Conservation (phyloP, 176 grass and related monocot species). For the Rhynchospora tenuis region DNA sequence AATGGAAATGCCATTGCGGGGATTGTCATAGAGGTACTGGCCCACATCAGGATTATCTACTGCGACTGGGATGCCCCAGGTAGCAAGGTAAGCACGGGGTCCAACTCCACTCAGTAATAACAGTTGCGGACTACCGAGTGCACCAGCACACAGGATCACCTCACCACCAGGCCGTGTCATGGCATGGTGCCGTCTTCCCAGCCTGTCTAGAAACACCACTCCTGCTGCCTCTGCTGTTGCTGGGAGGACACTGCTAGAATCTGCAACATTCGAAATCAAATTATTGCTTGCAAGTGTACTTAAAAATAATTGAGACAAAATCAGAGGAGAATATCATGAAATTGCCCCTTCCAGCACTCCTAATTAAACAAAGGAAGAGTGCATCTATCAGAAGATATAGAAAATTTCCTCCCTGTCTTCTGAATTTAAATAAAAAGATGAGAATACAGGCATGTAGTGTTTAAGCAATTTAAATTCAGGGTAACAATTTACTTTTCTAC, state of each 20-base stretch:
- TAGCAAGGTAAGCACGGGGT: constrained; percentile 45
- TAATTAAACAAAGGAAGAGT: background rate
- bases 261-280: constrained; percentile 14
- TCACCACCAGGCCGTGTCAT: constrained; percentile 56
- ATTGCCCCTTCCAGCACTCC: background rate
- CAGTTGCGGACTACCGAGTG: constrained; percentile 70
- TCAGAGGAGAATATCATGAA: background rate
- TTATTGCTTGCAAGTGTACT: background rate
- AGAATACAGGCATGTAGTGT: background rate
- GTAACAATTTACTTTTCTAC: background rate
- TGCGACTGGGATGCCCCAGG: constrained; percentile 57
- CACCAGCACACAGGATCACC: constrained; percentile 74
- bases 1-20: constrained; percentile 77
- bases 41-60: constrained; percentile 47
- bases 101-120: constrained; percentile 75
- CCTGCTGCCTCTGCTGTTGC: constrained; percentile 38
- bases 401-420: background rate
- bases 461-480: background rate
- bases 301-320: background rate
- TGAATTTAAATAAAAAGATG: background rate
- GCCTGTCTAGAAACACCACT: constrained; percentile 57
- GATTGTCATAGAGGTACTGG: constrained; percentile 72
- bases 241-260: constrained; percentile 23
- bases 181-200: constrained; percentile 57
- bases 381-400: background rate